Evolutionary conservation across 192 early-diverging fungal genomes (phyloP), one percentile per base, ranked within the genome.

Genomic region (Coemansia biformis): DNA sequence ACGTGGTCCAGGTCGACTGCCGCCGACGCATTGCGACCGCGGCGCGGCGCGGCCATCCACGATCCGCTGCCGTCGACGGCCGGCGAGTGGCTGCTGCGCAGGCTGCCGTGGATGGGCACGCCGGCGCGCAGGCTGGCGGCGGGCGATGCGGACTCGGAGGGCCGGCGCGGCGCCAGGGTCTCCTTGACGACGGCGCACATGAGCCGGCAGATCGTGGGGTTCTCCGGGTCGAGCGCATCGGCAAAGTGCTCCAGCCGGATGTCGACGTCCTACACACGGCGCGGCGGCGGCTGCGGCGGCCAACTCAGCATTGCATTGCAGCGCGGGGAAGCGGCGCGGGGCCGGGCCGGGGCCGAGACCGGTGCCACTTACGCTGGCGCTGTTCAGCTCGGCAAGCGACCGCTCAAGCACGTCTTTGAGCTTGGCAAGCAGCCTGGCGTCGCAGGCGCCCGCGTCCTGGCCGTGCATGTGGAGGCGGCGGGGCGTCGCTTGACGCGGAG

Each of bases 151-250:
- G 53, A 39, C 38, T 55, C 53, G 15, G 53, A 64, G 9, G 54
- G 61, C 8, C 54, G 43, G 15, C 61, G 53, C 29, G 61, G 61
- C 24, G 44, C 43, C 19, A 64, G 23, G 37, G 61, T 56, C 44
- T 64, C 61, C 38, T 64, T 64, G 61, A 64, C 54, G 38, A 64
- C 44, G 8, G 61, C 61, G 31, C 47, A 29, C 54, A 64, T 36
- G 11, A 64, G 61, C 23, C 61, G 48, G 26, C 48, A 37, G 48
- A 64, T 43, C 6, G 54, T 64, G 43, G 47, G 61, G 53, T 43
- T 56, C 24, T 48, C 53, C 2, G 61, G 48, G 32, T 64, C 53
- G 31, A 64, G 35, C 23, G 61, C 54, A 9, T 55, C 43, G 33
- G 37, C 53, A 51, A 64, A 64, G 38, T 64, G 61, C 38, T 64